Evolutionary conservation across 1,284 basidiomycete species (phyloP), one percentile per base, ranked within the genome.

Genomic region (Rugosomyces carneus): DNA sequence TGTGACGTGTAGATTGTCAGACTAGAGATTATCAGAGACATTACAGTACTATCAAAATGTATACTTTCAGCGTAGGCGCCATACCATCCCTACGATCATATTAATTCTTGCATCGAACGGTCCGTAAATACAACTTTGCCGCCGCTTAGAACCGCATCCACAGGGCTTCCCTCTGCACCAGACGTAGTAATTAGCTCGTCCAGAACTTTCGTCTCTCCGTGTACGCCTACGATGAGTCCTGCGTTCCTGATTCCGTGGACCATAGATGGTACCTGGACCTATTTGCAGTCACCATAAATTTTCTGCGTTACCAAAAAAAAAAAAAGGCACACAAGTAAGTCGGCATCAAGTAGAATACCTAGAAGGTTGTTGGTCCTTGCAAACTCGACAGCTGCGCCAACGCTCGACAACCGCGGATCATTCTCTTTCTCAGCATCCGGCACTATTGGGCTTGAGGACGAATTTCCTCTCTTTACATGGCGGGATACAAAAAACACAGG

Each of bases 401-500:
- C 83, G 59, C 89, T 93, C 63, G 75, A 69, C 66, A 85, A 61
- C 49, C 79, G 70, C 53, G 70, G 69, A 56, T 81, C 75, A 49
- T 68, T 63, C 38, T 68, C 69, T 57, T 74, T 73, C 47, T 71
- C 72, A 48, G 69, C 65, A 53, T 66, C 67, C 44, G 67, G 59
- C 34, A 70, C 68, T 39, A 70, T 73, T 29, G 66, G 57, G 55
- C 66, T 69, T 27, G 67, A 67, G 34, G 66, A 57, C 48, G 60
- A 62, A 40, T 53, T 58, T 54, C 59, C 64, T 29, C 73, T 70
- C 48, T 85, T 78, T 36, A 93, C 92, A 63, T 93, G 96, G 59
- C 83, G 81, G 9, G 89, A 88, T 6, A 86, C 84, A 63, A 98
- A 91, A 69, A 99, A 96, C 23, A 99, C 95, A 43, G 96, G 93